Evolutionary conservation across 352 stramenopile species (phyloP).

Genomic region (Phytopythium chamaehyphon): DNA sequence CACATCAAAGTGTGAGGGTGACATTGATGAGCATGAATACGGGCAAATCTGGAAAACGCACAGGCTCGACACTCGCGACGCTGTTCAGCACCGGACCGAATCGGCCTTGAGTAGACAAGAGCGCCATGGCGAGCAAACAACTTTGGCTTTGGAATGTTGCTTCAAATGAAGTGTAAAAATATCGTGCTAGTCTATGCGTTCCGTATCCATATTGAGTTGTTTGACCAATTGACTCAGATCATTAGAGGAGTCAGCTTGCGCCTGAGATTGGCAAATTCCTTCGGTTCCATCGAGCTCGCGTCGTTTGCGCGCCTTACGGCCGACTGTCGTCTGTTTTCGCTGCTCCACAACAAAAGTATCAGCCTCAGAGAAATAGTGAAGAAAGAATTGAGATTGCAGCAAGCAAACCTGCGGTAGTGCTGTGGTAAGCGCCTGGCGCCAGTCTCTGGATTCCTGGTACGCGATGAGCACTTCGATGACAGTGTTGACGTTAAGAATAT

Average conservation of each 20-base stretch:
- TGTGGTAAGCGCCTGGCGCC: constrained; percentile 37
- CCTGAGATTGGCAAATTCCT: neutral
- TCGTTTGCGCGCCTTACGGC: constrained; percentile 30
- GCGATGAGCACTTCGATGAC: constrained; percentile 67
- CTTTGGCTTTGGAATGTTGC: too few relatives aligned
- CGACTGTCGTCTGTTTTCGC: constrained; percentile 38
- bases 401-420: constrained; percentile 46
- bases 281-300: constrained; percentile 9
- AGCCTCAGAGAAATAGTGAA: neutral
- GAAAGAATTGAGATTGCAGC: neutral
- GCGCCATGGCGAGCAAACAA: constrained; percentile 27
- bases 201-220: too few relatives aligned
- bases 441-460: constrained; percentile 44
- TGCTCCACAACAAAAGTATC: constrained; percentile 9
- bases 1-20: neutral
- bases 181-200: too few relatives aligned
- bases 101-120: constrained; percentile 36
- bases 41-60: constrained; percentile 11
- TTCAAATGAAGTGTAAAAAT: neutral
- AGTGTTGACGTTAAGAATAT: constrained; percentile 83
- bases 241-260: too few relatives aligned
- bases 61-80: constrained; percentile 32
- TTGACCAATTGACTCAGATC: too few relatives aligned
- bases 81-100: constrained; percentile 45
- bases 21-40: neutral